Evolutionary conservation across 1,139 yeast species (phyloP).

Genomic region (Geotrichum aggregatum): DNA sequence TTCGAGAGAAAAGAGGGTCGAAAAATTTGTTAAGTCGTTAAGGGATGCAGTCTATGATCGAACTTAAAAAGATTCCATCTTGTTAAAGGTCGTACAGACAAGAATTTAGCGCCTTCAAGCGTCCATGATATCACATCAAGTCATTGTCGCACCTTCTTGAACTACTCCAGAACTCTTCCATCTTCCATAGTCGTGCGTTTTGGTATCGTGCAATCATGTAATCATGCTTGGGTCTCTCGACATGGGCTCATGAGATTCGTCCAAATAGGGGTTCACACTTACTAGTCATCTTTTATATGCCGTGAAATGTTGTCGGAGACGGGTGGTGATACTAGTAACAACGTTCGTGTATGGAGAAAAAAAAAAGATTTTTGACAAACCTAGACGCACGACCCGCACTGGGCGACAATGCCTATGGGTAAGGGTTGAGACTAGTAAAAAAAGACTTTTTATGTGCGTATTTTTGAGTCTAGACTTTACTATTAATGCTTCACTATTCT

Average conservation of each 20-base stretch:
- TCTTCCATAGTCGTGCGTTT: too few species aligned
- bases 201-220: too few species aligned
- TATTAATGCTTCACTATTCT: background rate
- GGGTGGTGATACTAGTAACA: constrained; percentile 9
- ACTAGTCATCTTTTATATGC: constrained; percentile 24
- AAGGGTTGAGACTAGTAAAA: too few species aligned
- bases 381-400: background rate
- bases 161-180: too few species aligned
- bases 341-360: constrained; percentile 12
- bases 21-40: too few species aligned
- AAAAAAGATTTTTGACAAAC: constrained; percentile 7
- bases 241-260: background rate
- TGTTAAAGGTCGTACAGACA: too few species aligned
- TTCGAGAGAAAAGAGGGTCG: too few species aligned
- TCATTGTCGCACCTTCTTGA: too few species aligned
- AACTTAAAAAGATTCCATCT: too few species aligned
- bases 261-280: constrained; percentile 13
- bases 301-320: constrained; percentile 18
- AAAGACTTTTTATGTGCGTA: constrained; percentile 3
- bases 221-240: background rate
- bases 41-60: too few species aligned
- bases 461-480: background rate
- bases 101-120: too few species aligned
- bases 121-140: too few species aligned
- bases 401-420: background rate